Percentiles rank a stretch among this genome's conserved stretches.
Conservation (phyloP, 2,329 filamentous ascomycete species). For the Sarocladium oryzae region DNA sequence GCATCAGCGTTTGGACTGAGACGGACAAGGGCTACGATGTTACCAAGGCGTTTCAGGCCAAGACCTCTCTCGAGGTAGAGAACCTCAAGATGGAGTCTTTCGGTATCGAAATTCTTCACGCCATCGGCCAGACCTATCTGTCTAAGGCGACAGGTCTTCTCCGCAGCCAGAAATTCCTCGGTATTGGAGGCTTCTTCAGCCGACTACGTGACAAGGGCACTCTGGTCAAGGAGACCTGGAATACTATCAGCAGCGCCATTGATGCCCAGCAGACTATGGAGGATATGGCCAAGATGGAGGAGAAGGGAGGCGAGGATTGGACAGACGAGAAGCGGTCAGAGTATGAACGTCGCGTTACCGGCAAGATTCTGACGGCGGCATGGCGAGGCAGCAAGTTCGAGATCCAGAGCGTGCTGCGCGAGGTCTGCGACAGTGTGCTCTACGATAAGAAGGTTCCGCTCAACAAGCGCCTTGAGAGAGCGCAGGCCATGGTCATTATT, state of each 20-base stretch:
- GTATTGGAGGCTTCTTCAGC: conserved; percentile 90
- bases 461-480: conserved; percentile 82
- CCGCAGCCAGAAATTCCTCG: conserved; percentile 94
- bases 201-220: conserved; percentile 94
- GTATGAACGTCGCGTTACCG: conserved; percentile 91
- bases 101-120: conserved; percentile 90
- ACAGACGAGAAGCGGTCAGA: conserved; percentile 95
- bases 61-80: conserved; percentile 91
- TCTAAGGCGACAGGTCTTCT: conserved; percentile 82
- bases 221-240: conserved; percentile 97
- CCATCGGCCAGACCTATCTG: conserved; percentile 86
- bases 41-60: conserved; percentile 84
- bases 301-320: conserved; percentile 94
- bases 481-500: conserved; percentile 80
- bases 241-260: conserved; percentile 91
- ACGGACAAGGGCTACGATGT: conserved; percentile 85
- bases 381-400: conserved; percentile 97
- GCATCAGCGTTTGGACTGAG: conserved; percentile 93
- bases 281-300: conserved; percentile 95
- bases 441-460: conserved; percentile 72
- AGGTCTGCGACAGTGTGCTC: conserved; percentile 86
- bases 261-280: conserved; percentile 98
- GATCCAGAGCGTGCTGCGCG: conserved; percentile 90
- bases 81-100: conserved; percentile 99
- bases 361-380: conserved; percentile 94